Conservation (phyloP, 2,329 filamentous ascomycete species). For the Drechslerella dactyloides region DNA sequence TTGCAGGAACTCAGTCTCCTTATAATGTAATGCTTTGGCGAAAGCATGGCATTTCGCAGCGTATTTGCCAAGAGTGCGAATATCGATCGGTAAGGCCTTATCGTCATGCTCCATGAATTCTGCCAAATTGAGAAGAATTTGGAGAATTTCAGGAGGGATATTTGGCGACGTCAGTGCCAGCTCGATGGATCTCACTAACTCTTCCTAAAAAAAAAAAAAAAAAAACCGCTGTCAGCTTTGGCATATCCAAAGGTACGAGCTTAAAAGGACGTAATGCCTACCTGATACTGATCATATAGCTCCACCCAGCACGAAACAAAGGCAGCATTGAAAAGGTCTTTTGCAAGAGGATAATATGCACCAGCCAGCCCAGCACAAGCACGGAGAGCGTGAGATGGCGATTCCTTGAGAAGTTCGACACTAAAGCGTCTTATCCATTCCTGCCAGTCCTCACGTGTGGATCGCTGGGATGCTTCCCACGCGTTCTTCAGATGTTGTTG, state of each 20-base stretch:
- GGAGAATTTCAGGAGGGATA: slow-evolving; percentile 92
- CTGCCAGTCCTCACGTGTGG: slow-evolving; percentile 97
- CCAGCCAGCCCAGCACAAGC: slow-evolving; percentile 91
- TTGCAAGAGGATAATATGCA: slow-evolving; percentile 86
- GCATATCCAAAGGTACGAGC: no score
- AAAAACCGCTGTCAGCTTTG: no score
- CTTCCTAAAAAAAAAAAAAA: slow-evolving; percentile 64
- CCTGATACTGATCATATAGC: slow-evolving; percentile 90
- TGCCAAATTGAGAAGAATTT: slow-evolving; percentile 90
- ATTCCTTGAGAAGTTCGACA: slow-evolving; percentile 91
- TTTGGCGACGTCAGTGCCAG: slow-evolving; percentile 93
- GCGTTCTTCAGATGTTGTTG: slow-evolving; percentile 95
- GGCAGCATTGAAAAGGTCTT: slow-evolving; percentile 95
- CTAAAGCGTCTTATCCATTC: slow-evolving; percentile 98
- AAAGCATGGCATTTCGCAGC: slow-evolving; percentile 97
- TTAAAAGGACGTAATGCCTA: slow-evolving; percentile 43
- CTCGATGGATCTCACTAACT: slow-evolving; percentile 93
- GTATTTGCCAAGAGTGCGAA: slow-evolving; percentile 89
- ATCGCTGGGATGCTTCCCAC: slow-evolving; percentile 96
- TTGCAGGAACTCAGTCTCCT: slow-evolving; percentile 96
- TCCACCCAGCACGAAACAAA: slow-evolving; percentile 99
- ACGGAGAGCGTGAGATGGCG: slow-evolving; percentile 89
- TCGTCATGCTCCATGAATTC: slow-evolving; percentile 99
- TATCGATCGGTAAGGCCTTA: slow-evolving; percentile 96
- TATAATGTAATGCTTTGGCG: slow-evolving; percentile 97